Conservation (phyloP, 1,284 basidiomycete species). For the Agaricales sp. region DNA sequence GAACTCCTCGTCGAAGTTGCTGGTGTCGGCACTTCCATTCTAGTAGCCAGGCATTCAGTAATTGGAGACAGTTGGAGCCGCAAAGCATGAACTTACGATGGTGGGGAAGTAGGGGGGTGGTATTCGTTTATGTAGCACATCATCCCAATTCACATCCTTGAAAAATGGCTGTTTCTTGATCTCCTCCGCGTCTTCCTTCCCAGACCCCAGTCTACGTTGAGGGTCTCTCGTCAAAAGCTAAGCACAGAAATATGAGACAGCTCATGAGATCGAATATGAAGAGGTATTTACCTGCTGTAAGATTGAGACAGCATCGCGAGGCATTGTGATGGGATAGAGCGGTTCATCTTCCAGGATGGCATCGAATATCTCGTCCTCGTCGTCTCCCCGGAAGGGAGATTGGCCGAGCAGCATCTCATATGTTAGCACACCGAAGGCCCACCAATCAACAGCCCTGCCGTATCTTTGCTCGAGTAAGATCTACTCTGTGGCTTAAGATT, state of each 20-base stretch:
- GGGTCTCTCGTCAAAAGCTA: conserved; percentile 93
- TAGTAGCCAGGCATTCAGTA: conserved; percentile 19
- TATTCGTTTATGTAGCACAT: conserved; percentile 92
- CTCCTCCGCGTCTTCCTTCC: conserved; percentile 89
- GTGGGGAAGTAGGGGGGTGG: conserved; percentile 97
- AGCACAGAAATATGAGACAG: conserved; percentile 9
- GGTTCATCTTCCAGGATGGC: conserved; percentile 98
- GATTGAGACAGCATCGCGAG: conserved; percentile 92
- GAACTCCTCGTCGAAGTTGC: conserved; percentile 96
- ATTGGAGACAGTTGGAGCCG: conserved; percentile 2
- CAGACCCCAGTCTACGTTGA: conserved; percentile 86
- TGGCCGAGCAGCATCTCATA: conserved; percentile 99
- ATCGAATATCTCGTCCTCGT: conserved; percentile 99
- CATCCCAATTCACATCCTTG: conserved; percentile 95
- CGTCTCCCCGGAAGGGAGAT: conserved; percentile 98
- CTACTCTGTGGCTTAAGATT: no score
- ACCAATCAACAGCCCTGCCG: conserved; percentile 98
- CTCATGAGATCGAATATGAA: background rate
- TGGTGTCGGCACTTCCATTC: conserved; percentile 74
- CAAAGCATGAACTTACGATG: conserved; percentile 50
- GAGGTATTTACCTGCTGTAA: conserved; percentile 68
- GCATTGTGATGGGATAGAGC: conserved; percentile 99
- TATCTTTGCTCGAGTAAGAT: conserved; percentile 98
- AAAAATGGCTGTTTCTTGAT: conserved; percentile 99
- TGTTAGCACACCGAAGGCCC: conserved; percentile 98